Percentiles rank a stretch among this genome's conserved stretches.
phyloP scores from a whole-genome alignment of 768 basidiomycete species.

The Sutorius australiensis region DNA sequence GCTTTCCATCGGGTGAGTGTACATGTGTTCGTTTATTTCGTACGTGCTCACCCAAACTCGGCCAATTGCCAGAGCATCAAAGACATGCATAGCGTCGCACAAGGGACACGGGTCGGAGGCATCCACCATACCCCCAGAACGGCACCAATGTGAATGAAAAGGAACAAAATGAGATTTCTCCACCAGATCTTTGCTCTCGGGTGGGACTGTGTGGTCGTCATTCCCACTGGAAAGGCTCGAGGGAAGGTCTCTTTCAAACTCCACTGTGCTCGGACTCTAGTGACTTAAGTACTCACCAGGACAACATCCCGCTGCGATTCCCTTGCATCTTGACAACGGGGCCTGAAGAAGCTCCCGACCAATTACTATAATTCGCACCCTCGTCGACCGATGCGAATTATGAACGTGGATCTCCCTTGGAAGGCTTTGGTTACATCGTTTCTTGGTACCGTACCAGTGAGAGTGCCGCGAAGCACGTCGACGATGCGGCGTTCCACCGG shows the following conservation, averaged over 20 bases:
- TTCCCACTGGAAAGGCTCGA: background rate
- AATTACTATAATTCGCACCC: background rate
- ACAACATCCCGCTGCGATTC: background rate
- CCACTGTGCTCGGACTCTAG: background rate
- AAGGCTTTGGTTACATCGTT: background rate
- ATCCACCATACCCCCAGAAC: slow-evolving; percentile 5
- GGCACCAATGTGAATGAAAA: slow-evolving; percentile 6
- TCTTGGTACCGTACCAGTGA: background rate
- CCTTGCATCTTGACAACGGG: background rate
- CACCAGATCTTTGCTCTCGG: slow-evolving; percentile 5
- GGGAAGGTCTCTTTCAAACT: background rate
- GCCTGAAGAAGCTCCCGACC: background rate
- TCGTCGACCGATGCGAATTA: background rate
- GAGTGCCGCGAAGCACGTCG: background rate
- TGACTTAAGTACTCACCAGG: background rate
- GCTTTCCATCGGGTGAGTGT: slow-evolving; percentile 2
- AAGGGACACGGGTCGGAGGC: background rate
- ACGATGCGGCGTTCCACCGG: background rate
- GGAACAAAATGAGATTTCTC: background rate
- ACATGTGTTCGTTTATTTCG: background rate
- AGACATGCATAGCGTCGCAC: slow-evolving; percentile 3
- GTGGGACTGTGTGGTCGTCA: background rate
- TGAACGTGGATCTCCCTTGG: background rate
- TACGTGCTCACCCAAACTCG: slow-evolving; percentile 8
- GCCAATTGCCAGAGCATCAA: slow-evolving; percentile 8